Evolutionary conservation across 352 stramenopile species (phyloP).

Genomic region (Nothophytophthora sp.): DNA sequence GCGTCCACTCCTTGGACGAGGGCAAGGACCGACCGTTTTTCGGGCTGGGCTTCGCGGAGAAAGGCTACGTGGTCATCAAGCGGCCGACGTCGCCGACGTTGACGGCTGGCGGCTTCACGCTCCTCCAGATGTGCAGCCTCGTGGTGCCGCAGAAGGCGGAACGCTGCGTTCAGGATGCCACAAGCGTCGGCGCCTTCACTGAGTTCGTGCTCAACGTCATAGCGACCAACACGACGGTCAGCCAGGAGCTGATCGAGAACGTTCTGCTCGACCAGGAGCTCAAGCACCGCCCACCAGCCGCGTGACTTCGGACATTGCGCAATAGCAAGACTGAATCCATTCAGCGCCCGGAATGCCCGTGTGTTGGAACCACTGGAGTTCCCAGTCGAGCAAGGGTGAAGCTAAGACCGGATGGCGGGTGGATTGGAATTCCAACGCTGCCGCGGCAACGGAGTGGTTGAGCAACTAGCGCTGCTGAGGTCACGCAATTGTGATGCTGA

Average conservation of each 20-base stretch:
- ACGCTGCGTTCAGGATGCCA: conserved; percentile 8
- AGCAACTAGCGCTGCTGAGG: too few species aligned
- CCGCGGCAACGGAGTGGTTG: too few species aligned
- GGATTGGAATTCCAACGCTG: too few species aligned
- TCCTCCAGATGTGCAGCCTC: conserved; percentile 28
- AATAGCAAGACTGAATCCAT: too few species aligned
- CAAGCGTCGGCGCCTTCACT: conserved; percentile 16
- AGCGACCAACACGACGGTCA: conserved; percentile 31
- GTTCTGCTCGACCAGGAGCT: conserved; percentile 25
- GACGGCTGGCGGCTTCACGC: conserved; percentile 10
- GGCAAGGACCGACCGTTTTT: conserved; percentile 13
- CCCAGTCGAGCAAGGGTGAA: too few species aligned
- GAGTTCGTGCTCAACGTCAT: conserved; percentile 33
- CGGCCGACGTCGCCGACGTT: conserved; percentile 7
- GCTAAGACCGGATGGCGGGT: too few species aligned
- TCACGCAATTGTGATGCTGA: too few species aligned
- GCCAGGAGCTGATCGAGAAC: conserved; percentile 50
- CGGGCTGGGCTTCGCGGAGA: conserved; percentile 25
- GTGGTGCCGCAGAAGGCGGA: conserved; percentile 23
- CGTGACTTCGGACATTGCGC: conserved; percentile 1
- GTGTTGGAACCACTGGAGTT: too few species aligned
- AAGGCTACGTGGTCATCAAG: conserved; percentile 26
- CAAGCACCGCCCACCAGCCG: background rate
- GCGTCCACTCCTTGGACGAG: conserved; percentile 22
- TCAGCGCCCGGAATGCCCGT: too few species aligned